These are phyloP conservation scores for Daucus carota DNA, from an alignment of 129 eudicot genomes.

Conservation along the genomic window DH1_v3.0 NC_030382.2:43680501-43681000, in stretches of 20 bases:
- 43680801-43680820: neutral
- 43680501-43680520: no score
- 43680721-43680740: neutral
- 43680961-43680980: constrained; percentile 69
- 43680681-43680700: neutral
- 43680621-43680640: no score
- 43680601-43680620: no score
- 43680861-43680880: neutral
- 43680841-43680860: neutral
- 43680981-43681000: constrained; percentile 66
- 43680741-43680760: neutral
- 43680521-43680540: no score
- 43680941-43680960: constrained; percentile 78
- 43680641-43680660: neutral
- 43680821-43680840: neutral
- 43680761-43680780: neutral
- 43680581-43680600: no score
- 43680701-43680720: neutral
- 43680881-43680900: neutral
- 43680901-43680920: neutral
- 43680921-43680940: constrained; percentile 25
- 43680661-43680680: neutral
- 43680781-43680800: neutral
- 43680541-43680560: no score
- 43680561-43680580: no score